Evolutionary conservation across 2,329 filamentous ascomycete genomes (phyloP), one percentile per base, ranked within the genome.

Genomic region (Didymella lethalis): DNA sequence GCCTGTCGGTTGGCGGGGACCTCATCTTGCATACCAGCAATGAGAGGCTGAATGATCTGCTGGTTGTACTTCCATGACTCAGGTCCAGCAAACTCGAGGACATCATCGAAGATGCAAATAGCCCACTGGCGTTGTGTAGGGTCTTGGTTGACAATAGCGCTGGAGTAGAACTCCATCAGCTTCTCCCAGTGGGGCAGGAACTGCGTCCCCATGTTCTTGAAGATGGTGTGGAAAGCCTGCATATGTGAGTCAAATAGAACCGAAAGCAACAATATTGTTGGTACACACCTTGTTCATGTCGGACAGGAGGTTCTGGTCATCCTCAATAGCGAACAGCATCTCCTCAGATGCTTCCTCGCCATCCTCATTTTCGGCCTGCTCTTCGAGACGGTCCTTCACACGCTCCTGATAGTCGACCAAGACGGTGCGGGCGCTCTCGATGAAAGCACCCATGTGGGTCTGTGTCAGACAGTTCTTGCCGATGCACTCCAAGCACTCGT

Each of bases 181-280:
- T 87, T 86, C 75, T 97, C 91, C 93, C 94, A 99, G 41, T 92
- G 84, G 5, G 88, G 90, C 53, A 99, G 84, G 83, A 99, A 99
- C 11, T 85, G 82, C 10, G 88, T 84, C 25, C 92, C 91, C 75
- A 97, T 93, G 80, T 97, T 93, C 83, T 98, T 98, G 85, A 99
- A 99, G 66, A 99, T 92, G 61, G 93, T 94, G 79, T 99, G 95
- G 85, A 96, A 99, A 0, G 95, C 94, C 83, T 99, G 98, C 86
- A 98, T 4, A 98, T 93, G 74, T 99, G 95, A 2, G 93, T 96
- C 38, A 98, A 84, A 18, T 98, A 84, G 18, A 93, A 96, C 98
- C 93, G 74, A 98, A 94, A 68, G 98, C 94, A 20, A 16, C 10
- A n/a, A 12, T 3, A n/a, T 14, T 20, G 4, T 14, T 12, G 31